Base-by-base conservation (phyloP, 176 grass and related monocot genomes). In the Musa schizocarpa region DNA sequence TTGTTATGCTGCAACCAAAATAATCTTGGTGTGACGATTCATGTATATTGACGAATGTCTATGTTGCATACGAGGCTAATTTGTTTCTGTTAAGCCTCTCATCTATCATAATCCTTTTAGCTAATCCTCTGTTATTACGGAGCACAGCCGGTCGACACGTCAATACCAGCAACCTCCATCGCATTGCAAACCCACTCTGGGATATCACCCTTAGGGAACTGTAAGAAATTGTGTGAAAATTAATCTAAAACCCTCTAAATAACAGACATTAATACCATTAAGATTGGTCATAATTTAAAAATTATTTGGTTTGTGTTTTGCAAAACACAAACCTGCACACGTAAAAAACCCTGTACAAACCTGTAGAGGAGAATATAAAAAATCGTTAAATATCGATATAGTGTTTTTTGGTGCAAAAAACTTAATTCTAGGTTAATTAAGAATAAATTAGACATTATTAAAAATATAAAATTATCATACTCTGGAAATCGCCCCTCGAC, bases 161-260 rank as follows among this genome's bases (percentile, higher is more conserved):
- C 90, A 52, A 98, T 82, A 71, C 88, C 94, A 48, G 94, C 90
- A 22, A 91, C 94, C 70, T 93, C 94, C 94, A 98, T 98, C 50
- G 90, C 90, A 72, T 98, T 98, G 54, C 81, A 83, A 50, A 98
- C 90, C 94, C 94, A 98, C 63, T 89, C 77, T 10, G 94, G 94
- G 20, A 98, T 86, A 48, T 93, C 82, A 1, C 94, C 94, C 80
- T 87, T 91, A 1, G 94, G 90, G 62, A 98, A 93, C 94, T 98
- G 86, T 56, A 54, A 23, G 17, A 6, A 65, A 84, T 49, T 5
- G 62, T 34, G 1, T 72, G 63, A 24, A 0, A 13, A 13, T 48
- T 50, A 57, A 57, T 11, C 54, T 10, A 52, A 13, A 53, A 52
- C 5, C 13, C 43, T 6, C 27, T 48, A 43, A n/a, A 69, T 19